Evolutionary conservation across 148 eudicot genomes (phyloP).

Genomic region (Selenicereus undatus): DNA sequence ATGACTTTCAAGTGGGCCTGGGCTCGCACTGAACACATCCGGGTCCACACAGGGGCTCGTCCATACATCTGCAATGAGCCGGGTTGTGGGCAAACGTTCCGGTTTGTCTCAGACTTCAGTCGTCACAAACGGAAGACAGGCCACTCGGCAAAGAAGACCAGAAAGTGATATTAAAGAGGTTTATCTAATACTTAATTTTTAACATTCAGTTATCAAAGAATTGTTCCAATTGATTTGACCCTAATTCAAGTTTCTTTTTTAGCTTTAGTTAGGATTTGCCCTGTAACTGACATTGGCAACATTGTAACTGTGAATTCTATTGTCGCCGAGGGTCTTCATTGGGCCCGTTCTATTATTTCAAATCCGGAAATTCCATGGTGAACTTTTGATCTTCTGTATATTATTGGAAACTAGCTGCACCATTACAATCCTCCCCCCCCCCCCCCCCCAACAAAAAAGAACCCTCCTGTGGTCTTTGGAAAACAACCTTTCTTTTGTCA

Average conservation of each 20-base stretch:
- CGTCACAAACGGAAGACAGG: constrained; percentile 99
- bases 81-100: constrained; percentile 91
- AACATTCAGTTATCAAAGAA: constrained; percentile 16
- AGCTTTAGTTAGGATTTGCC: not conserved
- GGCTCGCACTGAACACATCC: constrained; percentile 95
- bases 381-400: not conserved
- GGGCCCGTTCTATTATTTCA: constrained; percentile 18
- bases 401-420: not conserved
- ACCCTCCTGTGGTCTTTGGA: no score
- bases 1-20: constrained; percentile 99
- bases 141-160: constrained; percentile 65
- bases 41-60: constrained; percentile 95
- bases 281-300: constrained; percentile 3
- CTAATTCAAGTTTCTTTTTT: constrained; percentile 16
- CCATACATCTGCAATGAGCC: constrained; percentile 74
- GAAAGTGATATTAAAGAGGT: constrained; percentile 21
- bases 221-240: constrained; percentile 21
- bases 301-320: constrained; percentile 16
- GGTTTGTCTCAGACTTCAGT: constrained; percentile 96
- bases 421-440: not conserved
- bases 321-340: constrained; percentile 19
- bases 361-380: constrained; percentile 11
- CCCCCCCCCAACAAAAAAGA: no score
- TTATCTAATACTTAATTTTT: constrained; percentile 13
- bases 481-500: no score